These are phyloP conservation scores for Plasmodium blacklocki DNA, from an alignment of 169 alveolate genomes.

Conservation along the genomic window DNA sequence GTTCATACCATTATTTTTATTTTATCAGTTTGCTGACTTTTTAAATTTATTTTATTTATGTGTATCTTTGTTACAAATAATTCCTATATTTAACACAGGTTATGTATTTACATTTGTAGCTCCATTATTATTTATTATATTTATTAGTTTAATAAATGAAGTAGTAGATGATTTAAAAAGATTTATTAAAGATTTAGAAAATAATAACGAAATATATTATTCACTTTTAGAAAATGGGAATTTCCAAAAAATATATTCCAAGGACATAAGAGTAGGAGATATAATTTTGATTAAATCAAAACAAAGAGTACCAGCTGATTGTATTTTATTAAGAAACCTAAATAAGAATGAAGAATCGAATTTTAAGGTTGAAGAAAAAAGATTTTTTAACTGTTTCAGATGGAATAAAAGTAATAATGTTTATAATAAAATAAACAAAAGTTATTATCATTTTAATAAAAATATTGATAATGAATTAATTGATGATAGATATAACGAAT, in stretches of 20 bases:
- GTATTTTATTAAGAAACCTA: conserved; percentile 91
- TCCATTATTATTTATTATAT: conserved; percentile 95
- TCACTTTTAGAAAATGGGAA: conserved; percentile 83
- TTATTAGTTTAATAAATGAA: conserved; percentile 94
- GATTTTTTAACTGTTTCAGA: conserved; percentile 15
- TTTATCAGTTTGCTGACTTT: conserved; percentile 93
- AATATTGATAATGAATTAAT: conserved; percentile 56
- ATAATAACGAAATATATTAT: conserved; percentile 86
- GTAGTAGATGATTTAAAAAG: conserved; percentile 95
- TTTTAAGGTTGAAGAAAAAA: conserved; percentile 51
- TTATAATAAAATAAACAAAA: conserved; percentile 49
- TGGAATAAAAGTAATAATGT: conserved; percentile 37
- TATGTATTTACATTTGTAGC: conserved; percentile 96
- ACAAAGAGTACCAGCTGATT: conserved; percentile 98
- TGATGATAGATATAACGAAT: conserved; percentile 58
- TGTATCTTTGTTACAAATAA: conserved; percentile 93
- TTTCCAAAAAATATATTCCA: conserved; percentile 85
- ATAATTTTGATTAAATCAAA: conserved; percentile 90
- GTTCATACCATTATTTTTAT: conserved; percentile 93
- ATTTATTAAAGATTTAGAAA: conserved; percentile 87
- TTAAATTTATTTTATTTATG: conserved; percentile 95
- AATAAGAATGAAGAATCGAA: conserved; percentile 81
- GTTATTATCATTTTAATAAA: conserved; percentile 64
- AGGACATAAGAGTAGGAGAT: conserved; percentile 94
- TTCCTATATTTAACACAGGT: conserved; percentile 95